These are phyloP conservation scores for Fusarium nematophilum DNA, from an alignment of 2,329 filamentous ascomycete species.

Conservation along the genomic window DNA sequence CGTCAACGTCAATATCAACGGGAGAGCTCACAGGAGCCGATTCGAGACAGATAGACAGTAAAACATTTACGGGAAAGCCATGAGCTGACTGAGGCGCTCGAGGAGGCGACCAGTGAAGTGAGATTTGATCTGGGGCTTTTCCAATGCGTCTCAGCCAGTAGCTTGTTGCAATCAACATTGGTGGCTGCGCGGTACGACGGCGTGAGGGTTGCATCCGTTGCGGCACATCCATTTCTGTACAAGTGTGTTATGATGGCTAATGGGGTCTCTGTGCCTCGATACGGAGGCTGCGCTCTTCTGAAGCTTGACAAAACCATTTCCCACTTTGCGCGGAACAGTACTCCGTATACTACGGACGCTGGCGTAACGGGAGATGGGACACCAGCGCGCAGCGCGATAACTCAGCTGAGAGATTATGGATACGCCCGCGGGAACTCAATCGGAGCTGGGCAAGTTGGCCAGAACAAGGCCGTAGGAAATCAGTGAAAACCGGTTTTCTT, in stretches of 20 bases:
- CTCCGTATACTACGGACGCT: too few relatives aligned
- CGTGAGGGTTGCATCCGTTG: conserved; percentile 31
- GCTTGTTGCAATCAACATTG: conserved; percentile 6
- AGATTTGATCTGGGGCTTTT: conserved; percentile 20
- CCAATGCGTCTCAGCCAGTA: conserved; percentile 32
- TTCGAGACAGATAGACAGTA: neutral
- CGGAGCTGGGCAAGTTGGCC: neutral
- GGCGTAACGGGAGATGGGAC: neutral
- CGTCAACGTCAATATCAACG: too few relatives aligned
- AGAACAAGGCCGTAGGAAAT: neutral
- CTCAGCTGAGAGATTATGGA: conserved; percentile 16
- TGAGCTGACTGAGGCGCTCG: neutral
- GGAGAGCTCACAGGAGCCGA: neutral
- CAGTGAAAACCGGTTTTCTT: conserved; percentile 15
- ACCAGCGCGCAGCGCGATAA: neutral
- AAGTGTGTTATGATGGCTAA: too few relatives aligned
- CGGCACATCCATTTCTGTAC: conserved; percentile 12
- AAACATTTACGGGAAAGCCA: neutral
- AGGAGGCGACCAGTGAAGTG: conserved; percentile 12
- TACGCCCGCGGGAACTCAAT: too few relatives aligned
- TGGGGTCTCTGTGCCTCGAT: too few relatives aligned
- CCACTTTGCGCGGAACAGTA: neutral
- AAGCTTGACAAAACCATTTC: neutral
- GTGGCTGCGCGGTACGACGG: conserved; percentile 28
- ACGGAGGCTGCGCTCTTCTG: too few relatives aligned